Base-by-base conservation (phyloP, 164 flowering plant genomes). In the Saururus chinensis region DNA sequence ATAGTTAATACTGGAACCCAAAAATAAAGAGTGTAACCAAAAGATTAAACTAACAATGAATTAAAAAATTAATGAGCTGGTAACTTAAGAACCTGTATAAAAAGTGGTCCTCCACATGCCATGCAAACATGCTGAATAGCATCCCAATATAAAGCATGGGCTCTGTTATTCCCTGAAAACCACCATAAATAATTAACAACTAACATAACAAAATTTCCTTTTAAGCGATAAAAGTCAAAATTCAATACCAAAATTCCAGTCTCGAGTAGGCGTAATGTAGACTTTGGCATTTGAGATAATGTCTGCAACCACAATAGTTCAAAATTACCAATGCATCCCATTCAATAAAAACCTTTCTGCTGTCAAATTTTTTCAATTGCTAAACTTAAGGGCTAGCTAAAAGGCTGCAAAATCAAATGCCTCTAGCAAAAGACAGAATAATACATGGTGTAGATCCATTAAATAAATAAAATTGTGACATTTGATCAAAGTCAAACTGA, bases 31-130 rank as follows among this genome's bases (percentile, higher is more conserved):
- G 56, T 24, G 45, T 13, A 61, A 26, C 51, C 22, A 51, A 35
- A 30, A 30, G 3, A 13, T 4, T 22, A 54, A 19, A 30, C 20
- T n/a, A 26, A 49, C 17, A 25, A 35, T 10, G 53, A 51, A 40
- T 21, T 10, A 59, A 16, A n/a, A 54, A 11, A 37, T 40, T 22
- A 14, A 65, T 49, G 2, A 45, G 17, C 17, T 26, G 13, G 21
- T 21, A 22, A 41, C 22, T 13, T 60, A 54, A 22, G 55, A 75
- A 95, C 99, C 97, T 95, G 70, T 95, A 95, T 75, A 95, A 64
- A 76, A 87, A 87, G 78, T 95, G 99, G 71, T 95, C 99, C 74
- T 95, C 99, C 63, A 95, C 99, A 68, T 95, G 99, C 99, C 99
- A 95, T 59, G 99, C 99, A 82, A 95, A 91, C 88, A 89, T 77